Evolutionary conservation across 768 basidiomycete genomes (phyloP).

Genomic region (Hygrocybe punicea): DNA sequence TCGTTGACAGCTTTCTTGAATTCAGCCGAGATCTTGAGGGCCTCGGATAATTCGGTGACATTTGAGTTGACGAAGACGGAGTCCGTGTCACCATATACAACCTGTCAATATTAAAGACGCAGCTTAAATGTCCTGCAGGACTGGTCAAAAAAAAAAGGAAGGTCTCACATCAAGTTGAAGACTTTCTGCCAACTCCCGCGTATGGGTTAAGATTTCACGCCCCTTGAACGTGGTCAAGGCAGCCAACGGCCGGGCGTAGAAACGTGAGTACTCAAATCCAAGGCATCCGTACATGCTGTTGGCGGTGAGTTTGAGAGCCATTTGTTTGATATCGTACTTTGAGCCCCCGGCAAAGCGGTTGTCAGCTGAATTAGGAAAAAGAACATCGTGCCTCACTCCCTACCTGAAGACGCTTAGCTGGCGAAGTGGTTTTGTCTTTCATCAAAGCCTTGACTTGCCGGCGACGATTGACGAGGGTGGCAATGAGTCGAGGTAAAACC

Average conservation of each 20-base stretch:
- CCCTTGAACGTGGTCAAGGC: slow-evolving; percentile 97
- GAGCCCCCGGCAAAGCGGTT: too few species aligned
- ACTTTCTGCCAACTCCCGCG: slow-evolving; percentile 87
- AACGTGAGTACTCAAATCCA: slow-evolving; percentile 94
- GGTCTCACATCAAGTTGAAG: slow-evolving; percentile 78
- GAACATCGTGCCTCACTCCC: neutral
- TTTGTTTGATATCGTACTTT: slow-evolving; percentile 97
- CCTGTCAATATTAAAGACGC: slow-evolving; percentile 46
- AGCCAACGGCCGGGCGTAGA: slow-evolving; percentile 95
- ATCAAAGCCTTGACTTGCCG: slow-evolving; percentile 88
- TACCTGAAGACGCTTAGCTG: slow-evolving; percentile 81
- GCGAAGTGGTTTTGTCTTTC: slow-evolving; percentile 77
- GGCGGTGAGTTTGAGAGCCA: slow-evolving; percentile 94
- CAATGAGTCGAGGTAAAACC: slow-evolving; percentile 94
- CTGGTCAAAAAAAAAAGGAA: too few species aligned
- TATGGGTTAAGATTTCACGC: slow-evolving; percentile 92
- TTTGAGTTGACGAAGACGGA: slow-evolving; percentile 98
- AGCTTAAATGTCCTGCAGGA: too few species aligned
- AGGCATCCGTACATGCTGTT: slow-evolving; percentile 99
- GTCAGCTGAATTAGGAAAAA: neutral
- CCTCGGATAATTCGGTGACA: slow-evolving; percentile 81
- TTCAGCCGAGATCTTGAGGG: slow-evolving; percentile 83
- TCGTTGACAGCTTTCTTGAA: slow-evolving; percentile 98
- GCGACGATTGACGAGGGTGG: slow-evolving; percentile 89
- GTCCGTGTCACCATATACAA: slow-evolving; percentile 98